Base-by-base conservation (phyloP, 2,329 filamentous ascomycete genomes). In the Aureobasidium sp. region DNA sequence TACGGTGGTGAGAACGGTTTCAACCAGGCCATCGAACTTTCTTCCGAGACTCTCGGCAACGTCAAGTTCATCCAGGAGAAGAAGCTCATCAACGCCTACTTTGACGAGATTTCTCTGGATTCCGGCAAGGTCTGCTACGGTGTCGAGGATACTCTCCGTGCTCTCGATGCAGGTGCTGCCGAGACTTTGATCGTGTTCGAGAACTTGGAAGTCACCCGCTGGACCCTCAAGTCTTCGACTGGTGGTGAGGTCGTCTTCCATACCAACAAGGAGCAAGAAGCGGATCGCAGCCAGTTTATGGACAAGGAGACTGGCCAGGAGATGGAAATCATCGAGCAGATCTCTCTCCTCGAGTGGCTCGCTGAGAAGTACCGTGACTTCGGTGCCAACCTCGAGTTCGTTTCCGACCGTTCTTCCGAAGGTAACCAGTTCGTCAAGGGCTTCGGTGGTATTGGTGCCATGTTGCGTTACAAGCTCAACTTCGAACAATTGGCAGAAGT, bases 51-150 rank as follows among this genome's bases (percentile, higher is more conserved):
- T 6, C 81, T 98, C 42, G 88, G 90, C 73, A 98, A 97, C 69
- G 93, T 98, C 80, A 98, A 98, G 76, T 98, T 98, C 71, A 96
- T 98, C 70, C 93, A 98, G 74, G 93, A 98, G 80, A 98, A 98
- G 86, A 98, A 96, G 78, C 83, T 98, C 59, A 98, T 98, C 67
- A 91, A 91, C 70, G 90, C 88, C 69, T 98, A 98, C 79, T 98
- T 98, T 65, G 90, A 98, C 70, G 91, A 98, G 74, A 97, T 98
- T 66, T 95, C 89, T 70, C 90, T 95, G 73, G 93, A 98, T 68
- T 95, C 86, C 49, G 93, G 93, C 62, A 93, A 90, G 68, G 84
- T 98, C 62, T 98, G 93, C 78, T 98, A 98, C 71, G 90, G 93
- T 78, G 85, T 98, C 58, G 93, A 97, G 1, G 94, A 98, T 69